Evolutionary conservation across 2,329 filamentous ascomycete species (phyloP).

Genomic region (Cordyceps cateniannulata): DNA sequence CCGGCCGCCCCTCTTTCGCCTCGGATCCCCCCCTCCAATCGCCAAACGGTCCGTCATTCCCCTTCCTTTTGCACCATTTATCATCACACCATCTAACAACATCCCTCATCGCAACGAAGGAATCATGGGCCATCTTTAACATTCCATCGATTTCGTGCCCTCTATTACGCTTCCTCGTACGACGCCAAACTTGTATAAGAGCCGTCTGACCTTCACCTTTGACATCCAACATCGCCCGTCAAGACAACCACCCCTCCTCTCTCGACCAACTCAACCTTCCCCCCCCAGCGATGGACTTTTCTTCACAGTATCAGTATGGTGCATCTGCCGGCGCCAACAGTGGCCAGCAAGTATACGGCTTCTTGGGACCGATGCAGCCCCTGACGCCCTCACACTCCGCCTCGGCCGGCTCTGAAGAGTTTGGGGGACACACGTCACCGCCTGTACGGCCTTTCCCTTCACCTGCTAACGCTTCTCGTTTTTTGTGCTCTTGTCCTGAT

Average conservation of each 20-base stretch:
- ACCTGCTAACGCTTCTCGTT: constrained; percentile 11
- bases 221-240: not conserved
- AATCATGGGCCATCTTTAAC: not conserved
- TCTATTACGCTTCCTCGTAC: not conserved
- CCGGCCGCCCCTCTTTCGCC: not conserved
- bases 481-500: constrained; percentile 16
- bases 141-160: not conserved
- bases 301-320: constrained; percentile 38
- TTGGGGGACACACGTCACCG: constrained; percentile 43
- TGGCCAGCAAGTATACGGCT: constrained; percentile 43
- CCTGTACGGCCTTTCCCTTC: constrained; percentile 35
- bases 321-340: constrained; percentile 14
- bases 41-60: not conserved
- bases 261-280: too few species aligned
- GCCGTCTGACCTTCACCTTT: not conserved
- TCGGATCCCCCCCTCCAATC: too few species aligned
- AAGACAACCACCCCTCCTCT: not conserved
- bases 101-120: not conserved
- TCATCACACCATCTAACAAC: too few species aligned
- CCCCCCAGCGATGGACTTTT: constrained; percentile 42
- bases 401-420: constrained; percentile 49
- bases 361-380: constrained; percentile 43
- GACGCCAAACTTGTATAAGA: not conserved
- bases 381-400: constrained; percentile 51
- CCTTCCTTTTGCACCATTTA: too few species aligned